A percentile compares a stretch with the other conserved stretches of the same genome.
These are phyloP conservation scores for Ophiognomonia clavigignenti-juglandacearum DNA, from an alignment of 2,329 filamentous ascomycete genomes.

Conservation along the genomic window DNA sequence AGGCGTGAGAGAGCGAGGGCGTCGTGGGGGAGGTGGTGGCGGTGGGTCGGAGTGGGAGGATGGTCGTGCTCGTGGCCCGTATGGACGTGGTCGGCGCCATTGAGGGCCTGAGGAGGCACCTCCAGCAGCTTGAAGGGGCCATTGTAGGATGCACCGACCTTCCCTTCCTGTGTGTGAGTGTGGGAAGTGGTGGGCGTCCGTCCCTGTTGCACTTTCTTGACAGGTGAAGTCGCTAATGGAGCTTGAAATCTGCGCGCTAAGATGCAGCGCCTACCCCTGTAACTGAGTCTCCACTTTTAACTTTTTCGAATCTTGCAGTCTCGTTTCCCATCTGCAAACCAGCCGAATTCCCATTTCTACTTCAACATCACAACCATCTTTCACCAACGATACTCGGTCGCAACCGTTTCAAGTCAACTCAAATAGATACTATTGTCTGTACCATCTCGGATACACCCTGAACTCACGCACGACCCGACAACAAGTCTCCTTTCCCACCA, in stretches of 20 bases:
- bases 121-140: slow-evolving; percentile 54
- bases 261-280: neutral
- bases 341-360: too few relatives aligned
- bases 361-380: neutral
- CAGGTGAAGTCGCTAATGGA: too few relatives aligned
- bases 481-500: too few relatives aligned
- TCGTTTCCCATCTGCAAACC: neutral
- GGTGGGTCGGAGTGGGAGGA: slow-evolving; percentile 21
- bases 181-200: neutral
- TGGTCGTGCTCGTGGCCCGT: slow-evolving; percentile 20
- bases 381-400: neutral
- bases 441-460: too few relatives aligned
- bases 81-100: slow-evolving; percentile 21
- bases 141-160: slow-evolving; percentile 30
- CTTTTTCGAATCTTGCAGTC: neutral
- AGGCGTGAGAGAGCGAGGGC: slow-evolving; percentile 41
- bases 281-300: neutral
- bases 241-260: neutral
- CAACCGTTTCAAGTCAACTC: neutral
- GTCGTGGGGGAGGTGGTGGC: slow-evolving; percentile 30
- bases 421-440: too few relatives aligned
- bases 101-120: slow-evolving; percentile 48
- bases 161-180: slow-evolving; percentile 1
- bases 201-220: neutral
- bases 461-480: too few relatives aligned